Evolutionary conservation across 176 grass and related monocot genomes (phyloP), one percentile per base, ranked within the genome.

Genomic region (Pontederia paniculata): DNA sequence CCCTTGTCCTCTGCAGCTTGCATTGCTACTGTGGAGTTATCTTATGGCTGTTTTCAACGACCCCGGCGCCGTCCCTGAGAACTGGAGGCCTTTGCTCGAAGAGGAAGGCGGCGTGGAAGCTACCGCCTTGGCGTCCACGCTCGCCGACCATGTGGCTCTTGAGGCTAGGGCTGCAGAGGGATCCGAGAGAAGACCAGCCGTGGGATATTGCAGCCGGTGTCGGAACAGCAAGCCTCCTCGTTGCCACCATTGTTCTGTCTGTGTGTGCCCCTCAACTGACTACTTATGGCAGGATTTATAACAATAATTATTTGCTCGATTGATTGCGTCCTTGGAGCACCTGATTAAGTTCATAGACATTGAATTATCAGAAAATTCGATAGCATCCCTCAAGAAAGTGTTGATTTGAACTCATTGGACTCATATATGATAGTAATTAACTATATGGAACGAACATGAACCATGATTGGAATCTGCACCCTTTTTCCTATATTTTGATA

Each of bases 221-320:
- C 90, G 78, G 75, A 86, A 83, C 76, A 75, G 79, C 74, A 96
- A 96, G 67, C 86, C 86, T 76, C 80, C 74, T 44, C 85, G 91
- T 50, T 87, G 91, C 63, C 91, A 96, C 62, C 89, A 95, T 65
- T 95, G 89, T 77, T 95, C 89, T 66, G 70, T 95, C 21, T 95
- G 89, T 95, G 85, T 82, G 89, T 76, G 50, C 70, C 14, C 46
- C 64, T 62, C 67, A 53, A 20, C 1, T 21, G 49, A 13, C 48
- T 50, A 50, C n/a, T 50, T 63, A 37, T 37, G 28, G 7, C 28
- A 2, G 28, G 28, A 37, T 37, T 37, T 37, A 37, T 37, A 6
- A 37, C 7, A 37, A 37, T 37, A 37, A 37, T 37, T 37, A 37
- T 2, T 37, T 37, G 7, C 28, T 37, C 28, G 28, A 37, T 37